These are phyloP conservation scores for Plasmodium adleri DNA, from an alignment of 169 alveolate genomes.

Conservation along the genomic window DNA sequence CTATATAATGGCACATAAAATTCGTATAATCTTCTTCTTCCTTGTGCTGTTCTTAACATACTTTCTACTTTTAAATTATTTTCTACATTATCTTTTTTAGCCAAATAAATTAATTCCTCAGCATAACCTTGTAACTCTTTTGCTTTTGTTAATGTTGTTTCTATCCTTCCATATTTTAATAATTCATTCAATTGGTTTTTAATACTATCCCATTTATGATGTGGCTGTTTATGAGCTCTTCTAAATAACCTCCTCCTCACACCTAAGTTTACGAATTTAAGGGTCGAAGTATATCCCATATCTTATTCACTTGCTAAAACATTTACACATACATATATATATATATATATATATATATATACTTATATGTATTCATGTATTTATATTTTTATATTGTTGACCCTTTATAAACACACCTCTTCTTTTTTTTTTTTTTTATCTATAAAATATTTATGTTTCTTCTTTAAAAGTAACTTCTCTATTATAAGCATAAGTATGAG, in stretches of 20 bases:
- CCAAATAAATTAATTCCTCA: conserved; percentile 88
- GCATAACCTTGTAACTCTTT: conserved; percentile 92
- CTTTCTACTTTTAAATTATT: conserved; percentile 87
- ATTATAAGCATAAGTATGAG: too few relatives aligned
- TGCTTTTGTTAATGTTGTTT: conserved; percentile 88
- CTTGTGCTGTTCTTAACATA: conserved; percentile 89
- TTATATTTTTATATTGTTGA: not conserved
- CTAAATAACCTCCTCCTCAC: conserved; percentile 85
- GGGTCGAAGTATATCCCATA: conserved; percentile 88
- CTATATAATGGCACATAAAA: conserved; percentile 87
- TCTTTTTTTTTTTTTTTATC: not conserved
- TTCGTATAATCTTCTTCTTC: conserved; percentile 87
- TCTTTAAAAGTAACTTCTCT: too few relatives aligned
- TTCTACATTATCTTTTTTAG: conserved; percentile 84
- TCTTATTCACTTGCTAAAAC: not conserved
- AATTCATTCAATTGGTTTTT: conserved; percentile 87
- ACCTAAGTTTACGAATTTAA: conserved; percentile 87
- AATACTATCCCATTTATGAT: conserved; percentile 88
- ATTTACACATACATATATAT: not conserved
- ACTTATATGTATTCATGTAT: not conserved
- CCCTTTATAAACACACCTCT: not conserved
- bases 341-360: not conserved
- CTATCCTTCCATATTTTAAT: conserved; percentile 87
- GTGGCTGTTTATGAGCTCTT: conserved; percentile 88
- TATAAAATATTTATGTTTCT: too few relatives aligned